These are phyloP conservation scores for Antrodiella citrinella DNA, from an alignment of 768 basidiomycete species.

Conservation along the genomic window DNA sequence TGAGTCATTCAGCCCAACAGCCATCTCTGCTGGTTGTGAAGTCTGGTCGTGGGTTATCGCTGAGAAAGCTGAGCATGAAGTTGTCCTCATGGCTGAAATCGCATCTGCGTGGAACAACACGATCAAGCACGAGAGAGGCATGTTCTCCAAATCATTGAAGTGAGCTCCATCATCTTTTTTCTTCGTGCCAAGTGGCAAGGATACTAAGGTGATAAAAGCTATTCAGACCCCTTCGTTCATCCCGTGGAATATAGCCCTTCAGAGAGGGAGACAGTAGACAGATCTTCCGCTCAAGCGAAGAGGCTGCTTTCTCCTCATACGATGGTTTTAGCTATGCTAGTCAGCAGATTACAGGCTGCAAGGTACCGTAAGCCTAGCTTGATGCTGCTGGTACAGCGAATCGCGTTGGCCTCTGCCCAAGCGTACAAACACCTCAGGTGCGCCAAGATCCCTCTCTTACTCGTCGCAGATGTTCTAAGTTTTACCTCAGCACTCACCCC, in stretches of 20 bases:
- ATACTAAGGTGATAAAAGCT: slow-evolving; percentile 38
- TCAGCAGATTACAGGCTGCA: slow-evolving; percentile 90
- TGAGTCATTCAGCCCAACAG: slow-evolving; percentile 78
- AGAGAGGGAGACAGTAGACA: slow-evolving; percentile 76
- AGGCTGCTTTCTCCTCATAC: slow-evolving; percentile 77
- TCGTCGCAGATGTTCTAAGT: slow-evolving; percentile 1
- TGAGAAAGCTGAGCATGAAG: slow-evolving; percentile 74
- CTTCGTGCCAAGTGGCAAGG: not conserved
- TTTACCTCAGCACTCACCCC: slow-evolving; percentile 67
- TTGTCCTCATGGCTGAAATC: slow-evolving; percentile 79
- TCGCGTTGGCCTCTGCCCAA: slow-evolving; percentile 75
- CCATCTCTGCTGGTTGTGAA: slow-evolving; percentile 83
- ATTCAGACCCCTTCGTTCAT: slow-evolving; percentile 80
- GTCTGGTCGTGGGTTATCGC: slow-evolving; percentile 96
- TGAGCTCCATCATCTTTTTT: slow-evolving; percentile 30
- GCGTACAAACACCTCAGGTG: slow-evolving; percentile 74
- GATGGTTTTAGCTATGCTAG: slow-evolving; percentile 77
- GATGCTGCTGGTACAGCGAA: slow-evolving; percentile 75
- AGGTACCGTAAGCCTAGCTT: slow-evolving; percentile 80
- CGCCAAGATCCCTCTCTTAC: slow-evolving; percentile 9
- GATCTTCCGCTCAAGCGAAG: slow-evolving; percentile 57
- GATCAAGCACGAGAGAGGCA: slow-evolving; percentile 67
- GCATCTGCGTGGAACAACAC: slow-evolving; percentile 82
- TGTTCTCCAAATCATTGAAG: slow-evolving; percentile 81
- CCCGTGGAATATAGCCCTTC: slow-evolving; percentile 87